Conservation (phyloP, 768 basidiomycete genomes). For the Asterophora parasitica region DNA sequence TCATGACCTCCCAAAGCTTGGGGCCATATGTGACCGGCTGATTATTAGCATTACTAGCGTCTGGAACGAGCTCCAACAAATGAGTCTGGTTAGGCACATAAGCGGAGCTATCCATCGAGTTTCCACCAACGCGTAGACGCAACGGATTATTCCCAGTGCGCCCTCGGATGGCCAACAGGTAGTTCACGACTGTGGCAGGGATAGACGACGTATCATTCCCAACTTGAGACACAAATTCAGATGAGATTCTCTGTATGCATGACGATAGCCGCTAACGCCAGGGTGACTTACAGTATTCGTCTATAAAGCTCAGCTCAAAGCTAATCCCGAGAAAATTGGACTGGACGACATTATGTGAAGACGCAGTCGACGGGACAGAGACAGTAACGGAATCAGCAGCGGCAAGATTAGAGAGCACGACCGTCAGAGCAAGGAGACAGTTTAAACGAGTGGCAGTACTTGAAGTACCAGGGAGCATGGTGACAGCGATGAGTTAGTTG, state of each 20-base stretch:
- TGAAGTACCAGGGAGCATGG: no score
- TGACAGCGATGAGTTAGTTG: no score
- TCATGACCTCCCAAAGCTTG: conserved; percentile 42
- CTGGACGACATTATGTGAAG: conserved; percentile 37
- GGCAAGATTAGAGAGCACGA: conserved; percentile 10
- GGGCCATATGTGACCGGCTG: conserved; percentile 46
- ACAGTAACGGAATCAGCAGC: conserved; percentile 26
- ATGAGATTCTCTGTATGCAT: no score
- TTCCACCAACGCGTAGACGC: conserved; percentile 48
- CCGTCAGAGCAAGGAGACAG: conserved; percentile 6
- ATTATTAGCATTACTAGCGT: conserved; percentile 35
- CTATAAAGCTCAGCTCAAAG: conserved; percentile 61
- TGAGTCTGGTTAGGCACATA: conserved; percentile 36
- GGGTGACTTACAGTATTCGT: conserved; percentile 41
- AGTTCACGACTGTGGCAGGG: conserved; percentile 46
- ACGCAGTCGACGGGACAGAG: conserved; percentile 28
- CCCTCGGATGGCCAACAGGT: conserved; percentile 46
- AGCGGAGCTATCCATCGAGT: conserved; percentile 40
- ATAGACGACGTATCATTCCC: conserved; percentile 49
- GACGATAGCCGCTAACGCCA: no score
- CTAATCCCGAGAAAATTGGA: conserved; percentile 62
- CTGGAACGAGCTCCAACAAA: conserved; percentile 35
- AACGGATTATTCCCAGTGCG: conserved; percentile 38
- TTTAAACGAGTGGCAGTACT: conserved; percentile 13
- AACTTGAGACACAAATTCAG: conserved; percentile 26